A percentile compares a stretch with the other conserved stretches of the same genome.
Evolutionary conservation across 2,329 filamentous ascomycete species (phyloP).

Genomic region (Madurella mycetomatis): DNA sequence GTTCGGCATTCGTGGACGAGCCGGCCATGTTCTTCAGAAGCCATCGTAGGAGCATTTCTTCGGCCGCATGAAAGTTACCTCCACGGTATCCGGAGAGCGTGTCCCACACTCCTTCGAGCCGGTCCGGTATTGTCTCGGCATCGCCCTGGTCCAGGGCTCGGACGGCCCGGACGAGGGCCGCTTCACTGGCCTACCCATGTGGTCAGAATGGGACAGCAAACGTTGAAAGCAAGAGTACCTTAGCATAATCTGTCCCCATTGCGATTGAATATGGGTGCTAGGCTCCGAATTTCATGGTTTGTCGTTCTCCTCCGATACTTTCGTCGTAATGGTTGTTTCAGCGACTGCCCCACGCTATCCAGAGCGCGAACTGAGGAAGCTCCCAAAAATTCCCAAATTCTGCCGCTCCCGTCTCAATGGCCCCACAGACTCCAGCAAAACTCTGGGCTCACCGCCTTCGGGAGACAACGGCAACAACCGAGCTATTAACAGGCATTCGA

Average conservation of each 20-base stretch:
- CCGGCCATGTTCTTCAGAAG: slow-evolving; percentile 59
- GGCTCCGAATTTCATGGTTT: slow-evolving; percentile 2
- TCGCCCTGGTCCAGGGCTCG: slow-evolving; percentile 52
- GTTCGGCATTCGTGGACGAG: slow-evolving; percentile 43
- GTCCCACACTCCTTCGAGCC: slow-evolving; percentile 47
- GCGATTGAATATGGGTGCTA: neutral
- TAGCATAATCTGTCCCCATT: slow-evolving; percentile 10
- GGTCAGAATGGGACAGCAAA: neutral
- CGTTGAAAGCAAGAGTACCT: slow-evolving; percentile 5
- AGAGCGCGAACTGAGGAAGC: neutral
- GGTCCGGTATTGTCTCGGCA: slow-evolving; percentile 41
- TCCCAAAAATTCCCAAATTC: slow-evolving; percentile 44
- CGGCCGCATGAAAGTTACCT: slow-evolving; percentile 47
- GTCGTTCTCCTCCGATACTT: neutral
- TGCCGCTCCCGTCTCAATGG: slow-evolving; percentile 34
- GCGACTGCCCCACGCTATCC: slow-evolving; percentile 1
- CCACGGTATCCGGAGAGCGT: slow-evolving; percentile 41
- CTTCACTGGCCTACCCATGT: slow-evolving; percentile 18
- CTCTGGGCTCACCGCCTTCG: slow-evolving; percentile 42
- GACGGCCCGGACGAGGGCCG: slow-evolving; percentile 47
- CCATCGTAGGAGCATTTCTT: slow-evolving; percentile 58
- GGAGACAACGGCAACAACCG: slow-evolving; percentile 28
- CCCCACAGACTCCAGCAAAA: slow-evolving; percentile 15
- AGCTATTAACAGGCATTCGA: slow-evolving; percentile 18
- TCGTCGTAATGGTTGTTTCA: neutral